phyloP scores from a whole-genome alignment of 768 basidiomycete genomes.

The Boletus reticuloceps region DNA sequence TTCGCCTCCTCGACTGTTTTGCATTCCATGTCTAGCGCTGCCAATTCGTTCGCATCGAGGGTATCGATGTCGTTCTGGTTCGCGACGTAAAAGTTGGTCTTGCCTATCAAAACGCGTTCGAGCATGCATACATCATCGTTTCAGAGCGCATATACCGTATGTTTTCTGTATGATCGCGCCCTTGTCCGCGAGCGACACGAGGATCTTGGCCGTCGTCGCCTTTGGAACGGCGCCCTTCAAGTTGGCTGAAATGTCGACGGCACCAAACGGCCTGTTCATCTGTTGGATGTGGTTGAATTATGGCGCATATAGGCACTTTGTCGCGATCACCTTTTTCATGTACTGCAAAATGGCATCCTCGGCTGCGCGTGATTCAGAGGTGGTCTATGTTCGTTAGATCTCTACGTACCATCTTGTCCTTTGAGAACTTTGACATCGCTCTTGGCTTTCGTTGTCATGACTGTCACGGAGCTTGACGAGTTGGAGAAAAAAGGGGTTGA shows the following conservation, averaged over 20 bases:
- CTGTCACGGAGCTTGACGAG: too few relatives aligned
- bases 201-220: slow-evolving; percentile 78
- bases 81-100: slow-evolving; percentile 83
- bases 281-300: slow-evolving; percentile 27
- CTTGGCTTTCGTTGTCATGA: slow-evolving; percentile 51
- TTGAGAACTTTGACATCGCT: slow-evolving; percentile 61
- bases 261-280: slow-evolving; percentile 95
- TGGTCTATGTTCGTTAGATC: neutral
- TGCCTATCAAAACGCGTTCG: slow-evolving; percentile 45
- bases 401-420: slow-evolving; percentile 62
- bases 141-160: slow-evolving; percentile 55
- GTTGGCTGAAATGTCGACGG: slow-evolving; percentile 89
- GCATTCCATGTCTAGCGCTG: slow-evolving; percentile 57
- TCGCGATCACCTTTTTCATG: slow-evolving; percentile 56
- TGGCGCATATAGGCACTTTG: slow-evolving; percentile 4
- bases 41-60: slow-evolving; percentile 59
- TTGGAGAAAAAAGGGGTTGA: too few relatives aligned
- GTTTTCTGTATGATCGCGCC: slow-evolving; percentile 78
- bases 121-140: neutral
- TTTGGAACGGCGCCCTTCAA: slow-evolving; percentile 88
- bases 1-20: slow-evolving; percentile 59
- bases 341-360: slow-evolving; percentile 78
- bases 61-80: slow-evolving; percentile 74
- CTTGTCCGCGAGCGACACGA: slow-evolving; percentile 79
- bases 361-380: slow-evolving; percentile 37